Evolutionary conservation across 169 alveolate species (phyloP).

Genomic region (Plasmodium yoelii): DNA sequence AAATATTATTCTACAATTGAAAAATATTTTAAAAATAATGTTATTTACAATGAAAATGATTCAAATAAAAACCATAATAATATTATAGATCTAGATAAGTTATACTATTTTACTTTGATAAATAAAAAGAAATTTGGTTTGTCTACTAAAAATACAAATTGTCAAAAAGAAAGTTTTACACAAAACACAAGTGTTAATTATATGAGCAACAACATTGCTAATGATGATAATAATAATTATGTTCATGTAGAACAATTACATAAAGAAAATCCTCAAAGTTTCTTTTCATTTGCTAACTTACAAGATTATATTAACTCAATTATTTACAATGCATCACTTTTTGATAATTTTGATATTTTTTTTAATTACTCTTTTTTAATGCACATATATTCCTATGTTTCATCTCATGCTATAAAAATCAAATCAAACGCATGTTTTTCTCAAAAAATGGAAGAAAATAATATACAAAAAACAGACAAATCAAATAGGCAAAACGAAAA

Average conservation of each 20-base stretch:
- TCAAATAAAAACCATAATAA: neutral
- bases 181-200: neutral
- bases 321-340: constrained; percentile 9
- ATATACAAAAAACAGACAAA: neutral
- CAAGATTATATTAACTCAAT: neutral
- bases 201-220: neutral
- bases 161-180: neutral
- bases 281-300: neutral
- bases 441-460: neutral
- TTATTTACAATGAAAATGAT: neutral
- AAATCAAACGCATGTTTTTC: neutral
- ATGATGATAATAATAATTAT: neutral
- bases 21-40: constrained; percentile 1
- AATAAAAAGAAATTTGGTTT: neutral
- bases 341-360: constrained; percentile 39
- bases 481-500: neutral
- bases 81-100: neutral
- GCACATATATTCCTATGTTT: constrained; percentile 57
- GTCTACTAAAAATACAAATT: neutral
- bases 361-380: constrained; percentile 49
- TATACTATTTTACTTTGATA: constrained; percentile 1
- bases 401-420: constrained; percentile 47
- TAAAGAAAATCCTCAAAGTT: neutral
- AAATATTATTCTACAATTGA: constrained; percentile 5
- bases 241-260: no score